phyloP scores from a whole-genome alignment of 768 basidiomycete genomes.

The Termitomyces sp. region DNA sequence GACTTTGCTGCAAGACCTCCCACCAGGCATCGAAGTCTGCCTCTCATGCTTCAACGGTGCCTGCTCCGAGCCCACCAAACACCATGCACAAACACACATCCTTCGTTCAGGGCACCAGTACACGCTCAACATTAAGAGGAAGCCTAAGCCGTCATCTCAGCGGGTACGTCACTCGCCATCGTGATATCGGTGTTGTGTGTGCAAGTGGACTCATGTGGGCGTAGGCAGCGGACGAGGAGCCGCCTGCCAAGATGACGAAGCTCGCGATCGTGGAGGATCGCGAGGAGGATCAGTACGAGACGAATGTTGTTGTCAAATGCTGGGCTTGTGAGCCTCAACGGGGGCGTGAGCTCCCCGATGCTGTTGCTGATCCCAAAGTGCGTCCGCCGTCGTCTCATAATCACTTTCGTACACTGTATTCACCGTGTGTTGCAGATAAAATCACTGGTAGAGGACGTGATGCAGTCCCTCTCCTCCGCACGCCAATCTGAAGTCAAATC shows the following conservation, averaged over 20 bases:
- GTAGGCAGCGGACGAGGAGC: slow-evolving; percentile 76
- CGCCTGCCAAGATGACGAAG: slow-evolving; percentile 86
- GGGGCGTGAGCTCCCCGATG: slow-evolving; percentile 29
- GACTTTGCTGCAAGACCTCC: slow-evolving; percentile 56
- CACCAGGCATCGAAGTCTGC: slow-evolving; percentile 85
- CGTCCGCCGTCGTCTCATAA: not conserved
- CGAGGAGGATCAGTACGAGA: slow-evolving; percentile 74
- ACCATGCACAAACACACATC: slow-evolving; percentile 74
- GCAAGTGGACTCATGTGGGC: no score
- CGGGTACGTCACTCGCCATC: slow-evolving; percentile 54
- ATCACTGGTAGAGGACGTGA: slow-evolving; percentile 60
- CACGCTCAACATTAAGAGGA: slow-evolving; percentile 79
- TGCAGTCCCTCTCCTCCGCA: slow-evolving; percentile 82
- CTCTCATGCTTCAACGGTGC: slow-evolving; percentile 93
- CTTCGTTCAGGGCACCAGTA: slow-evolving; percentile 72
- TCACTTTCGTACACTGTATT: not conserved
- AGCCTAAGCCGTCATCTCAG: slow-evolving; percentile 56
- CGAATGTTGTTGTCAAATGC: slow-evolving; percentile 63
- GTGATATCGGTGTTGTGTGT: slow-evolving; percentile 2
- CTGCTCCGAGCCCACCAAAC: slow-evolving; percentile 61
- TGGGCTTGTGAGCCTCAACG: slow-evolving; percentile 67
- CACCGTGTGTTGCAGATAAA: slow-evolving; percentile 39
- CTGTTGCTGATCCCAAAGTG: slow-evolving; percentile 35
- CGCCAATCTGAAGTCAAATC: slow-evolving; percentile 94
- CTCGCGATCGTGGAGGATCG: slow-evolving; percentile 65